Percentiles rank a stretch among this genome's conserved stretches.
These are phyloP conservation scores for Calonectria montana DNA, from an alignment of 2,329 filamentous ascomycete species.

Conservation along the genomic window DNA sequence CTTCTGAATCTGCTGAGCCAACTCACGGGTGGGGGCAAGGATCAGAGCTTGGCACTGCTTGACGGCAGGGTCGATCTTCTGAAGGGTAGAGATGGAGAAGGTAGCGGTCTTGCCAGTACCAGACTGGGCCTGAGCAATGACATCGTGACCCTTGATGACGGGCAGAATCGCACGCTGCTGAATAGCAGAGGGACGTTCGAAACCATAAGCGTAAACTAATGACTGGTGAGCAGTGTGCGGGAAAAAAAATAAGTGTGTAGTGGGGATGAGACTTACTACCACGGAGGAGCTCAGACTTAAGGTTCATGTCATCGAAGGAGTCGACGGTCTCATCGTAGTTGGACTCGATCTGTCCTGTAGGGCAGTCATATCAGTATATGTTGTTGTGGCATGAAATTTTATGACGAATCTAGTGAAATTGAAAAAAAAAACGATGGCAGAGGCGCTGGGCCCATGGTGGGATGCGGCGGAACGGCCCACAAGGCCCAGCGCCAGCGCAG, in stretches of 20 bases:
- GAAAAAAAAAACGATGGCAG: constrained; percentile 6
- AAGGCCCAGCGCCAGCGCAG: constrained; percentile 14
- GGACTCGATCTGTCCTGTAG: constrained; percentile 96
- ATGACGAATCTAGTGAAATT: background rate
- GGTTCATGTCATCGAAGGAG: constrained; percentile 98
- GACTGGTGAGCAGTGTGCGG: constrained; percentile 41
- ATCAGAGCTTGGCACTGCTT: constrained; percentile 99
- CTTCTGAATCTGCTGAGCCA: constrained; percentile 99
- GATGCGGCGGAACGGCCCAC: constrained; percentile 30
- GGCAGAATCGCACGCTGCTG: constrained; percentile 99
- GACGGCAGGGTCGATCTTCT: constrained; percentile 96
- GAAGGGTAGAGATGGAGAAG: constrained; percentile 98
- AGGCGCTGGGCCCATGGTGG: constrained; percentile 26
- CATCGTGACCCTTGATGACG: constrained; percentile 99
- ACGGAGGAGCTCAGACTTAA: constrained; percentile 97
- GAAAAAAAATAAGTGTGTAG: constrained; percentile 29
- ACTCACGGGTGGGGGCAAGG: constrained; percentile 96
- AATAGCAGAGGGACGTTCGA: constrained; percentile 99
- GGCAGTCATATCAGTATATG: constrained; percentile 36
- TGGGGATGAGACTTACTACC: constrained; percentile 68
- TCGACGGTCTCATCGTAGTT: constrained; percentile 99
- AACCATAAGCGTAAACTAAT: constrained; percentile 96
- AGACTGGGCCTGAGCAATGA: constrained; percentile 99
- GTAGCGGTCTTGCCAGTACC: constrained; percentile 99
- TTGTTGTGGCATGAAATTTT: background rate